Percentiles rank a stretch among this genome's conserved stretches.
phyloP scores from a whole-genome alignment of 2,329 filamentous ascomycete genomes.

The Colletotrichum neosansevieriae region DNA sequence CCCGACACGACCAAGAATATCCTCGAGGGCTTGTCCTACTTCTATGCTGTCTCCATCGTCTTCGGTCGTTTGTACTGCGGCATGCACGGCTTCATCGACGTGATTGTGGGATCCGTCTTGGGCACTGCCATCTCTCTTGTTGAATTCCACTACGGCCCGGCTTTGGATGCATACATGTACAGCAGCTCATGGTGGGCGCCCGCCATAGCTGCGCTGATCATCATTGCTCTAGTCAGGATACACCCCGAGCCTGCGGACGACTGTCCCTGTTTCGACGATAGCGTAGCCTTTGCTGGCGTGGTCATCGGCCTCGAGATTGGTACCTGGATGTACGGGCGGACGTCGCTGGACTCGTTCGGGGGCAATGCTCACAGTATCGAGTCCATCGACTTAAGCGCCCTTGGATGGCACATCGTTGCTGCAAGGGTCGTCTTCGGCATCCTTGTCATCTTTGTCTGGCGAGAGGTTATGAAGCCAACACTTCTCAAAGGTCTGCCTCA shows the following conservation, averaged over 20 bases:
- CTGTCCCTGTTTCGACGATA: slow-evolving; percentile 97
- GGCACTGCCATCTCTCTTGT: slow-evolving; percentile 74
- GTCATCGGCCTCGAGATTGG: slow-evolving; percentile 86
- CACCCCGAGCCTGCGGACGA: slow-evolving; percentile 97
- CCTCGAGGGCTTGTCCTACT: slow-evolving; percentile 79
- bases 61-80: slow-evolving; percentile 95
- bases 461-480: slow-evolving; percentile 87
- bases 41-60: slow-evolving; percentile 90
- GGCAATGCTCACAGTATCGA: slow-evolving; percentile 60
- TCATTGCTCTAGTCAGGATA: slow-evolving; percentile 84
- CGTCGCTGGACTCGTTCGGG: slow-evolving; percentile 58
- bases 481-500: slow-evolving; percentile 84
- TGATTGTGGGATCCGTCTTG: slow-evolving; percentile 82
- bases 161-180: slow-evolving; percentile 79
- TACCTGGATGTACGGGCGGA: slow-evolving; percentile 82
- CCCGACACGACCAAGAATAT: slow-evolving; percentile 68
- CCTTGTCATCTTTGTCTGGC: slow-evolving; percentile 87
- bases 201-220: slow-evolving; percentile 70
- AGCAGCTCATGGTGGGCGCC: slow-evolving; percentile 74
- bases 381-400: slow-evolving; percentile 72
- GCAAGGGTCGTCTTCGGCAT: slow-evolving; percentile 84
- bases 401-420: slow-evolving; percentile 74
- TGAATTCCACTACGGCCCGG: slow-evolving; percentile 70
- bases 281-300: slow-evolving; percentile 91
- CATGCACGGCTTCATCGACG: slow-evolving; percentile 98